These are phyloP conservation scores for Daldinia eschscholtzii DNA, from an alignment of 2,329 filamentous ascomycete genomes.

Conservation along the genomic window DNA sequence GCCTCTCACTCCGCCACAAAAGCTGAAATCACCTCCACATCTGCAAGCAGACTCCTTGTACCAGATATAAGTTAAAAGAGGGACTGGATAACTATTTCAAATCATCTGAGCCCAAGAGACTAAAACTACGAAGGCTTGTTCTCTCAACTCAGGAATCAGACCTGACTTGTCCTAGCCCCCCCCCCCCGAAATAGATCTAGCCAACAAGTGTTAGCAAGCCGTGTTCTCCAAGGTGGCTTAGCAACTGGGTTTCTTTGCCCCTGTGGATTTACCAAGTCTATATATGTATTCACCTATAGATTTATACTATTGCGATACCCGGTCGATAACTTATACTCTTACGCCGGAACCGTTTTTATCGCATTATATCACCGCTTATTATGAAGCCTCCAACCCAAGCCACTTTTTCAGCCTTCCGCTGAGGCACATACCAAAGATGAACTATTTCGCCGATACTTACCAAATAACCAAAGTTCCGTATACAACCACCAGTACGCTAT, in stretches of 20 bases:
- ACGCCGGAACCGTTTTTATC: not conserved
- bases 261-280: not conserved
- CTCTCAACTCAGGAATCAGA: not conserved
- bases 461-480: not conserved
- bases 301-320: not conserved
- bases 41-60: not conserved
- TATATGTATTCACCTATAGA: not conserved
- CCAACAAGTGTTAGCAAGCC: not conserved
- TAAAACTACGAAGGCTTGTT: not conserved
- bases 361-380: not conserved
- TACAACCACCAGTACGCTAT: conserved; percentile 5
- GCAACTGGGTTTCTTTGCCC: not conserved
- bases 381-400: not conserved
- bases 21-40: too few species aligned
- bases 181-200: not conserved
- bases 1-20: too few species aligned
- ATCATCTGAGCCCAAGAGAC: not conserved
- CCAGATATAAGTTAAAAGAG: not conserved
- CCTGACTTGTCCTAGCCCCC: not conserved
- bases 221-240: not conserved
- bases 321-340: too few species aligned
- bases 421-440: not conserved
- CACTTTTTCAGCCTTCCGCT: not conserved
- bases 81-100: not conserved
- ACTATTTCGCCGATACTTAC: not conserved